Evolutionary conservation across 139 green algal genomes (phyloP).

Genomic region (Coelastrella sp.): DNA sequence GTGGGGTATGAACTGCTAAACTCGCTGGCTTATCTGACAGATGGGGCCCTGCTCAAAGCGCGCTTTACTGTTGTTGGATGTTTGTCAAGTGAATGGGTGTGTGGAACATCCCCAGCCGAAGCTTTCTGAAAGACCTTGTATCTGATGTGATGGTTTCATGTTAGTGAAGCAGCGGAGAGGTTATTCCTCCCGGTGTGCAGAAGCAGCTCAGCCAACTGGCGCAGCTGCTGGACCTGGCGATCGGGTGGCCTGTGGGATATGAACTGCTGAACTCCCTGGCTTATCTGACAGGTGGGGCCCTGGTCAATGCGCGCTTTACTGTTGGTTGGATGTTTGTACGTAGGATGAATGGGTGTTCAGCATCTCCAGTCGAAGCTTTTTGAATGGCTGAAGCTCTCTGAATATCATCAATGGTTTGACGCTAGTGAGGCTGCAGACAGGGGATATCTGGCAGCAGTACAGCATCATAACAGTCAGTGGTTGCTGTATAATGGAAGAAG

Average conservation of each 20-base stretch:
- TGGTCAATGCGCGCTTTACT: no score
- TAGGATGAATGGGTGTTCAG: background rate
- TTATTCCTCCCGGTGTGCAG: background rate
- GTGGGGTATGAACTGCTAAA: background rate
- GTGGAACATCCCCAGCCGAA: no score
- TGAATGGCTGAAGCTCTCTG: no score
- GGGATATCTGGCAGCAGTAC: background rate
- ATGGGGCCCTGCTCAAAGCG: no score
- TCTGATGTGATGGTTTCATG: no score
- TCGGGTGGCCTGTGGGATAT: background rate
- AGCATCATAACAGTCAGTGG: constrained; percentile 6
- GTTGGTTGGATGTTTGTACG: background rate
- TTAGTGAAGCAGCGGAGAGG: background rate
- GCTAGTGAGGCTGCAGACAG: background rate
- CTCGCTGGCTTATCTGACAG: background rate
- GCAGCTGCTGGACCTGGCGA: background rate
- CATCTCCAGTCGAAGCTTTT: no score
- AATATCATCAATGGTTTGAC: no score
- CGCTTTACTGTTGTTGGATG: no score
- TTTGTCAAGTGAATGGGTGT: background rate
- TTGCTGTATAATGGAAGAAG: background rate
- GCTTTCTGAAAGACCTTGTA: no score
- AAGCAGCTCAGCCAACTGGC: constrained; percentile 20
- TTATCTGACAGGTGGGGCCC: background rate
- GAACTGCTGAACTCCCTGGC: background rate